Evolutionary conservation across 2,329 filamentous ascomycete species (phyloP).

Genomic region (Aspergillus sp.): DNA sequence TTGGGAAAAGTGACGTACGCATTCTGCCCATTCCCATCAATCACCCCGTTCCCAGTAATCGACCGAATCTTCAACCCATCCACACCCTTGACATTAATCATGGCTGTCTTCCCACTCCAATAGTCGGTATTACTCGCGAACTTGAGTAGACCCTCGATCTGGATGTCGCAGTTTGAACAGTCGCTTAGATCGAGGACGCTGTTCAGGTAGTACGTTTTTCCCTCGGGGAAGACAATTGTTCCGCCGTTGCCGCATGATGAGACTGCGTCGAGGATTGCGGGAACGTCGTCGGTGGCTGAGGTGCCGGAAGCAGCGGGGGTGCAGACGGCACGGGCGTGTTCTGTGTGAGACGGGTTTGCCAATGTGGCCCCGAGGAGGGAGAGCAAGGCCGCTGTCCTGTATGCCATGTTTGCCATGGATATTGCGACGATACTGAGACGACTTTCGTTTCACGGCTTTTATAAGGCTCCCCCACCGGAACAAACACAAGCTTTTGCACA

Average conservation of each 20-base stretch:
- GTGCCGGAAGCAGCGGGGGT: slow-evolving; percentile 37
- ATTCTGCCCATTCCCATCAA: slow-evolving; percentile 55
- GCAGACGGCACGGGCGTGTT: slow-evolving; percentile 34
- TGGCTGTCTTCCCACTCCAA: slow-evolving; percentile 48
- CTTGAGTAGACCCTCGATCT: slow-evolving; percentile 52
- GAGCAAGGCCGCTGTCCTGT: not conserved
- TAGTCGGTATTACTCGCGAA: slow-evolving; percentile 45
- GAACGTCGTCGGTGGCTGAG: slow-evolving; percentile 46
- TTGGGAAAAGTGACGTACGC: slow-evolving; percentile 27
- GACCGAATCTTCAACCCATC: slow-evolving; percentile 47
- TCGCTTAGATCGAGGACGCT: slow-evolving; percentile 49
- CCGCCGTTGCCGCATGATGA: slow-evolving; percentile 48
- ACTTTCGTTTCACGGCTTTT: not conserved
- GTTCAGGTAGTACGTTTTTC: slow-evolving; percentile 49
- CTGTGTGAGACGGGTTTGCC: slow-evolving; percentile 10
- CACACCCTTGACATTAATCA: slow-evolving; percentile 47
- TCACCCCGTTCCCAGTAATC: slow-evolving; percentile 45
- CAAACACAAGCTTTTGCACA: not conserved
- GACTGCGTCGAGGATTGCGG: slow-evolving; percentile 51
- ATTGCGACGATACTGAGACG: not conserved
- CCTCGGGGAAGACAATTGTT: slow-evolving; percentile 50
- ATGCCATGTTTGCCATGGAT: not conserved
- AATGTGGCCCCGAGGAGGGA: not conserved
- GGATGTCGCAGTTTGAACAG: slow-evolving; percentile 51
- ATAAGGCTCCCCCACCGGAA: not conserved